Evolutionary conservation across 371 early-diverging fungal genomes (phyloP).

Genomic region (Gilbertella persicaria): DNA sequence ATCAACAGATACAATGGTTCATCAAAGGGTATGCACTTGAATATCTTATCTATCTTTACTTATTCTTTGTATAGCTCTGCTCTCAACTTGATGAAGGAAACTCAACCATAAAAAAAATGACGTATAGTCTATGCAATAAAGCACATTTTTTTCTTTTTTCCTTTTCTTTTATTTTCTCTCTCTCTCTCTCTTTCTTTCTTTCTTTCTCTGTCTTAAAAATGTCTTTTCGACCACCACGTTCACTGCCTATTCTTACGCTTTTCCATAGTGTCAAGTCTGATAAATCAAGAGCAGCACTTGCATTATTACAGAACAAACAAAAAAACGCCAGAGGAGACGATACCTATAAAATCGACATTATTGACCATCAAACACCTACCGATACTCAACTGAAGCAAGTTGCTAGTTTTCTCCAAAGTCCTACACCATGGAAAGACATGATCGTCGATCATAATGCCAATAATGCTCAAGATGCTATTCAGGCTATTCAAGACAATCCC

Average conservation of each 20-base stretch:
- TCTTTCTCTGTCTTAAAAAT: slow-evolving; percentile 18
- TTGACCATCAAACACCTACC: slow-evolving; percentile 27
- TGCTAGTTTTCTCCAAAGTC: slow-evolving; percentile 18
- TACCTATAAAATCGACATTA: slow-evolving; percentile 26
- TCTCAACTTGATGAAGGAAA: background rate
- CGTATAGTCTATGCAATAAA: too few relatives aligned
- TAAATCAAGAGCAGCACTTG: slow-evolving; percentile 28
- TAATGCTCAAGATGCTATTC: slow-evolving; percentile 24
- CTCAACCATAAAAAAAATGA: too few relatives aligned
- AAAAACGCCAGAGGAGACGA: slow-evolving; percentile 29
- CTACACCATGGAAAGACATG: slow-evolving; percentile 29
- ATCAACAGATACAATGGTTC: slow-evolving; percentile 93
- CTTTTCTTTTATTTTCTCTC: background rate
- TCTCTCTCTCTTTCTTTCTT: background rate
- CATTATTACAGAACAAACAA: slow-evolving; percentile 26
- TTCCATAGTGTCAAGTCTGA: slow-evolving; percentile 33
- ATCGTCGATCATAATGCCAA: slow-evolving; percentile 7
- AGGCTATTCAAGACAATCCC: slow-evolving; percentile 26
- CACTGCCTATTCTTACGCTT: slow-evolving; percentile 39
- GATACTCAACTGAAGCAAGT: slow-evolving; percentile 27
- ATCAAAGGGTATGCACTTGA: slow-evolving; percentile 67
- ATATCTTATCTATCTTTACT: background rate
- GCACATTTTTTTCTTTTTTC: background rate
- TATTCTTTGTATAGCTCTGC: too few relatives aligned
- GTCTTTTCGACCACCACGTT: slow-evolving; percentile 53